Evolutionary conservation across 148 eudicot genomes (phyloP).

Genomic region (Fallopia convolvulus): DNA sequence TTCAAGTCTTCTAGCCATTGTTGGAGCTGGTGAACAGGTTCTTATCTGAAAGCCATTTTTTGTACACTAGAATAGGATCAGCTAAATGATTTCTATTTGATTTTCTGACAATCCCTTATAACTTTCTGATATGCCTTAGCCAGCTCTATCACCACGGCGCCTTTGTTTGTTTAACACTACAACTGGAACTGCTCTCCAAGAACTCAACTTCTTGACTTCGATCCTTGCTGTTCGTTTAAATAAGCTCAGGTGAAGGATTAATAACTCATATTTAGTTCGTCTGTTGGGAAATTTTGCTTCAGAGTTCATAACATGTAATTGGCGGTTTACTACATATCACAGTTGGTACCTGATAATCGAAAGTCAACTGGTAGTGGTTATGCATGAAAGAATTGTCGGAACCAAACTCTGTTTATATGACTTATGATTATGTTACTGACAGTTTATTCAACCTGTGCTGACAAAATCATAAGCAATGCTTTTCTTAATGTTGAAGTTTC

Average conservation of each 20-base stretch:
- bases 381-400: neutral
- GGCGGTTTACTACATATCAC: neutral
- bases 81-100: neutral
- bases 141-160: constrained; percentile 85
- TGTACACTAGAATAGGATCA: neutral
- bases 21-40: constrained; percentile 99
- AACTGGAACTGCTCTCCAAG: constrained; percentile 61
- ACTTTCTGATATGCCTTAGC: constrained; percentile 37
- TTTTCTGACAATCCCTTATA: neutral
- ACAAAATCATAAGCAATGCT: neutral
- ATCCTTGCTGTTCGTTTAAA: constrained; percentile 70
- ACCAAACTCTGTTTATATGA: neutral
- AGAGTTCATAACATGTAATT: neutral
- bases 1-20: constrained; percentile 82
- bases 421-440: neutral
- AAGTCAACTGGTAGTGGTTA: neutral
- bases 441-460: neutral
- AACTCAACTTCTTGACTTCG: constrained; percentile 81
- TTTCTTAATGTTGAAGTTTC: neutral
- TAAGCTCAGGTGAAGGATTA: constrained; percentile 51
- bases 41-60: neutral
- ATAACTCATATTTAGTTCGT: neutral
- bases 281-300: neutral
- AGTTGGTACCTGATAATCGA: neutral
- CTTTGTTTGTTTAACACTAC: constrained; percentile 74